Evolutionary conservation across 371 early-diverging fungal species (phyloP).

Genomic region (Mucor indicus): DNA sequence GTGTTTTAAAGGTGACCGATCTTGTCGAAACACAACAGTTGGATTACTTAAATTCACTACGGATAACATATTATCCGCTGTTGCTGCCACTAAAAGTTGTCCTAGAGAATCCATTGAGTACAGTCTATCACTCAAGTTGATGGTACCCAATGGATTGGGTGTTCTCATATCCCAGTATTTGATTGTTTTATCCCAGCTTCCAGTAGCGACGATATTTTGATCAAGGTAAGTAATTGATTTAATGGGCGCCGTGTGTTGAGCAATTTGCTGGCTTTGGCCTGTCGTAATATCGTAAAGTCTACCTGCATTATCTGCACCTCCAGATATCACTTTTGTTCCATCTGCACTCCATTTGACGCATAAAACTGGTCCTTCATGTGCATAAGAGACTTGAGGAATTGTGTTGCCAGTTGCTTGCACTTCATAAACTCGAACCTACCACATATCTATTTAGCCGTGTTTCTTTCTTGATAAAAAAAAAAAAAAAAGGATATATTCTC

Average conservation of each 20-base stretch:
- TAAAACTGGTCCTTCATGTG: constrained; percentile 85
- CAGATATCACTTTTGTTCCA: constrained; percentile 83
- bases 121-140: constrained; percentile 80
- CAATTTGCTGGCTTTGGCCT: constrained; percentile 76
- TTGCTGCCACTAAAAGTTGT: constrained; percentile 26
- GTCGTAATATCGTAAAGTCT: constrained; percentile 77
- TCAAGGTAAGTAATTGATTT: constrained; percentile 74
- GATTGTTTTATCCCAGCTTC: constrained; percentile 96
- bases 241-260: constrained; percentile 82
- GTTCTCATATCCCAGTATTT: constrained; percentile 92
- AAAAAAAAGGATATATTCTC: neutral
- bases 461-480: constrained; percentile 1
- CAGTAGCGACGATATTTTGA: constrained; percentile 56
- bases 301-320: constrained; percentile 85
- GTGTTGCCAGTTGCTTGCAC: constrained; percentile 71
- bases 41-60: constrained; percentile 82
- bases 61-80: constrained; percentile 60
- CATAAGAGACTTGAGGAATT: constrained; percentile 72
- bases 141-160: constrained; percentile 69
- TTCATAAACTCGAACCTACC: constrained; percentile 89
- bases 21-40: constrained; percentile 69
- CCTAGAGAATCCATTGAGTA: constrained; percentile 81
- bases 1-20: constrained; percentile 81
- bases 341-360: constrained; percentile 88
- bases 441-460: neutral